phyloP scores from a whole-genome alignment of 352 stramenopile species.

The Phytophthora sp. region DNA sequence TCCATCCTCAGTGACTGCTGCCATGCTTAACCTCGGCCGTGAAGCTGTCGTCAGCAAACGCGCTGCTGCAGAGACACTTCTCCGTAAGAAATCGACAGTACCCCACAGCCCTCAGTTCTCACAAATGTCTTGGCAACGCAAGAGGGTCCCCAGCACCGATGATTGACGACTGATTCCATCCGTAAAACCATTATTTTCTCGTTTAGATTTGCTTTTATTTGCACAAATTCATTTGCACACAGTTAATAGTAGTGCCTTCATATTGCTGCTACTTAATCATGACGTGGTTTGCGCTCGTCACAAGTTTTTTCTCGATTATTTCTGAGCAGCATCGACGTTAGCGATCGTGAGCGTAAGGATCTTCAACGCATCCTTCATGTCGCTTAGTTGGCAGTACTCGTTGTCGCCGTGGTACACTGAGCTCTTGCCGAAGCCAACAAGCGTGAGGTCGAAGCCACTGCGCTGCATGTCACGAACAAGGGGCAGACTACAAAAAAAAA shows the following conservation, averaged over 20 bases:
- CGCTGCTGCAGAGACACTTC: constrained; percentile 27
- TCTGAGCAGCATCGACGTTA: constrained; percentile 59
- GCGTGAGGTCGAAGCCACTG: constrained; percentile 73
- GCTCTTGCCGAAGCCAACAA: constrained; percentile 82
- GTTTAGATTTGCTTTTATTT: constrained; percentile 29
- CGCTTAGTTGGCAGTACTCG: constrained; percentile 88
- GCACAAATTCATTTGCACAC: constrained; percentile 22
- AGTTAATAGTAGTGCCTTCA: constrained; percentile 25
- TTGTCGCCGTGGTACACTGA: constrained; percentile 93
- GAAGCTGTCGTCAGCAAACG: constrained; percentile 41
- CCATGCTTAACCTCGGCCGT: constrained; percentile 62
- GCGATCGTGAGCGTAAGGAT: constrained; percentile 87
- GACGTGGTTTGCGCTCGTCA: background rate
- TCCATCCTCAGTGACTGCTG: constrained; percentile 73
- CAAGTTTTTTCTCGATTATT: constrained; percentile 7
- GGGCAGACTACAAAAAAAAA: constrained; percentile 46
- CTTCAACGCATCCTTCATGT: constrained; percentile 88
- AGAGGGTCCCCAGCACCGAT: constrained; percentile 43
- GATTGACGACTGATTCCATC: constrained; percentile 36
- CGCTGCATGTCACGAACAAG: constrained; percentile 83
- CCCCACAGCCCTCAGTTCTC: constrained; percentile 80
- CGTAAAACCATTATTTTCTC: constrained; percentile 17
- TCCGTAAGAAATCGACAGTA: constrained; percentile 61
- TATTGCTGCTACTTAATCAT: constrained; percentile 19
- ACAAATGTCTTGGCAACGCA: constrained; percentile 86